A percentile compares a stretch with the other conserved stretches of the same genome.
phyloP scores from a whole-genome alignment of 192 early-diverging fungal genomes.

The Coemansia sp. region DNA sequence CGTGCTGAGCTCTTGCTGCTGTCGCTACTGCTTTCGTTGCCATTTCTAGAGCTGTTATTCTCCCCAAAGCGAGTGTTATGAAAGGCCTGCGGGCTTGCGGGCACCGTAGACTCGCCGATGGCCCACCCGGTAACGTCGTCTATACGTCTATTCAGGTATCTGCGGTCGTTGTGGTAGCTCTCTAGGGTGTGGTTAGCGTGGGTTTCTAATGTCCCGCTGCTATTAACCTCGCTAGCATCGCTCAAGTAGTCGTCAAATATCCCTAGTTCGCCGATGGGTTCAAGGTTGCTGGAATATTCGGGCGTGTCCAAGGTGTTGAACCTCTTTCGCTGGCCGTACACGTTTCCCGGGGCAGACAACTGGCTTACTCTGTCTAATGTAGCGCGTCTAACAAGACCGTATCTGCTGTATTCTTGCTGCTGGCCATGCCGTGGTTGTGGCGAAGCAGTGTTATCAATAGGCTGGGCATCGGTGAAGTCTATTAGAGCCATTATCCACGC shows the following conservation, averaged over 20 bases:
- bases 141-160: conserved; percentile 29
- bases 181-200: background rate
- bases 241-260: conserved; percentile 35
- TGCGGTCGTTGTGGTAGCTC: conserved; percentile 11
- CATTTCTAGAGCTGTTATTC: conserved; percentile 2
- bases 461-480: background rate
- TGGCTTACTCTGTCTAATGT: background rate
- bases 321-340: background rate
- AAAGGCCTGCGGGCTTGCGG: background rate
- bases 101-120: background rate
- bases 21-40: background rate
- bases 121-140: conserved; percentile 1
- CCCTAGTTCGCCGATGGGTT: background rate
- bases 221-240: conserved; percentile 30
- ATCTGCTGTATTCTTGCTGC: background rate
- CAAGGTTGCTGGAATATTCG: conserved; percentile 5
- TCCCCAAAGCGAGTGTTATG: background rate
- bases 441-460: background rate
- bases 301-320: background rate
- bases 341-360: background rate
- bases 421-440: background rate
- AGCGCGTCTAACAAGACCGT: background rate
- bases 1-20: conserved; percentile 11
- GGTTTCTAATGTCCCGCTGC: background rate
- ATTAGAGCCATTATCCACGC: background rate